Percentiles rank a stretch among this genome's conserved stretches.
These are phyloP conservation scores for Aspergillus clavatus DNA, from an alignment of 2,329 filamentous ascomycete species.

Conservation along the genomic window DNA sequence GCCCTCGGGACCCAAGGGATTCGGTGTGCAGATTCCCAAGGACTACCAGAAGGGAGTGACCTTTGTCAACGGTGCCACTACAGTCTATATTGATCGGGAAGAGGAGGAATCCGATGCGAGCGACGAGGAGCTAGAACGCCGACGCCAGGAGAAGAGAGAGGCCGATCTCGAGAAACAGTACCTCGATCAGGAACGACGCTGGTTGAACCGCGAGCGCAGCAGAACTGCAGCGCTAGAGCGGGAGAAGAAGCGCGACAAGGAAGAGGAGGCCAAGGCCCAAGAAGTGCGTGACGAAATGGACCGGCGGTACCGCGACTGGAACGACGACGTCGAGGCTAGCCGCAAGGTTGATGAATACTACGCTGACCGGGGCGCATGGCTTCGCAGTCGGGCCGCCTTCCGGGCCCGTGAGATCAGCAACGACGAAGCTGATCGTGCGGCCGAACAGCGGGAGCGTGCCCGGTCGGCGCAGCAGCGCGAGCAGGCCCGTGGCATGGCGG, in stretches of 20 bases:
- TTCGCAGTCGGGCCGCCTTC: conserved; percentile 70
- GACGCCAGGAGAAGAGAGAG: conserved; percentile 65
- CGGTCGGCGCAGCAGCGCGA: conserved; percentile 68
- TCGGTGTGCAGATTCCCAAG: conserved; percentile 59
- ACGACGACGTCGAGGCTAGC: conserved; percentile 77
- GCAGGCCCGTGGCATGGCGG: conserved; percentile 75
- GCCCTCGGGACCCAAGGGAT: conserved; percentile 65
- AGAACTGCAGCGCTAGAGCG: conserved; percentile 79
- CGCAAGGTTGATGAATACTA: conserved; percentile 79
- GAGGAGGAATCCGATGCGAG: conserved; percentile 84
- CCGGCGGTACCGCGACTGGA: conserved; percentile 72
- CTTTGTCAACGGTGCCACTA: conserved; percentile 67
- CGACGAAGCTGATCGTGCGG: conserved; percentile 76
- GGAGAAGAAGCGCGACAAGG: conserved; percentile 73
- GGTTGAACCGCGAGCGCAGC: conserved; percentile 83
- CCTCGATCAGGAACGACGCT: conserved; percentile 79
- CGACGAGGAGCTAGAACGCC: conserved; percentile 76
- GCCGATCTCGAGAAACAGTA: conserved; percentile 76
- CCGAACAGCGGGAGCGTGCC: conserved; percentile 70
- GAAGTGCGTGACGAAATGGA: conserved; percentile 63
- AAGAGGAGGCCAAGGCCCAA: conserved; percentile 63
- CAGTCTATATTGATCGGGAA: conserved; percentile 57
- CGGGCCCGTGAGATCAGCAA: conserved; percentile 67
- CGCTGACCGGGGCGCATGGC: conserved; percentile 77
- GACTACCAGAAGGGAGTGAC: conserved; percentile 72